Percentiles rank a stretch among this genome's conserved stretches.
Evolutionary conservation across 768 basidiomycete genomes (phyloP).

Genomic region (Leccinum olivaceopallidum): DNA sequence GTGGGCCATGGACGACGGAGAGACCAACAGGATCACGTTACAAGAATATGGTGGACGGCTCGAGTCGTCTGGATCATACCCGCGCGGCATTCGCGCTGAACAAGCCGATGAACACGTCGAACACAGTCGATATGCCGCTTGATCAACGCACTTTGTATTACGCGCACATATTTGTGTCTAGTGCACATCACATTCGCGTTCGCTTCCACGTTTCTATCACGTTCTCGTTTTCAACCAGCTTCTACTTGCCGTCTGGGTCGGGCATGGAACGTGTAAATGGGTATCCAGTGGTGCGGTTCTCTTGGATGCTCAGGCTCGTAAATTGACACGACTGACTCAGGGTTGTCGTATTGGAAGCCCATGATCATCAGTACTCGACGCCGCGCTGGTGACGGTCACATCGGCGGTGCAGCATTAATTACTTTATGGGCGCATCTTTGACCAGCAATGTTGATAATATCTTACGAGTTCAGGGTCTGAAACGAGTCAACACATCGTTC

Average conservation of each 20-base stretch:
- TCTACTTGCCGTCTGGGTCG: background rate
- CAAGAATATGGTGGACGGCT: too few species aligned
- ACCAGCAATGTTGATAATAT: background rate
- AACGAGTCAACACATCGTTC: background rate
- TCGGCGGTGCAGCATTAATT: background rate
- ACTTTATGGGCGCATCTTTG: background rate
- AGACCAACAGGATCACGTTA: too few species aligned
- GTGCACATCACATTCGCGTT: background rate
- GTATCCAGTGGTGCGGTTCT: too few species aligned
- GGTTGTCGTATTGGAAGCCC: background rate
- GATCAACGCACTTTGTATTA: too few species aligned
- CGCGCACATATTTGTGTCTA: background rate
- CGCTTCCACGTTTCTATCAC: background rate
- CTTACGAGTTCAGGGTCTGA: background rate
- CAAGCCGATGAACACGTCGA: too few species aligned
- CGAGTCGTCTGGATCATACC: too few species aligned
- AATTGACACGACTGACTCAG: background rate
- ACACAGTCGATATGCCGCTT: too few species aligned
- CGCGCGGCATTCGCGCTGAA: too few species aligned
- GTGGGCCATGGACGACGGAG: too few species aligned
- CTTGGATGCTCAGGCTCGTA: too few species aligned
- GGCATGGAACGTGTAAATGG: too few species aligned
- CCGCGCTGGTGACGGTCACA: background rate
- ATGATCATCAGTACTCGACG: background rate
- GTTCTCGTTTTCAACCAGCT: background rate